Evolutionary conservation across 495 filamentous ascomycete species (phyloP), one percentile per base, ranked within the genome.

Genomic region (Neurospora sp.): DNA sequence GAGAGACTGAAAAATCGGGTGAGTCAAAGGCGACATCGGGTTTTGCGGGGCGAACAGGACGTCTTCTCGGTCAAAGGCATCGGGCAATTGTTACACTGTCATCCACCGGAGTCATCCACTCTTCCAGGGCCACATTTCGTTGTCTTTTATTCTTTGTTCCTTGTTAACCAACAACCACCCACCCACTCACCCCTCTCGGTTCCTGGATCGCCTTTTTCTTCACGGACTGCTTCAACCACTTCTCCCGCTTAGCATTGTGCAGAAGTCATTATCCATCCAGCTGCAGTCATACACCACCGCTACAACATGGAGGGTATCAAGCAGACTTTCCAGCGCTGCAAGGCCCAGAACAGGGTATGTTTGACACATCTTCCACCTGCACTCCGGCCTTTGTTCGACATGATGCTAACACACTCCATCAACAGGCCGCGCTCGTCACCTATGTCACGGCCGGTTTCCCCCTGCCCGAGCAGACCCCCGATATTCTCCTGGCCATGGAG

Each of bases 361-460:
- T 75, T 49, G 9, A n/a, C 41, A 44, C 6, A 20, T 35, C 41
- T n/a, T 27, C 38, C 73, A 20, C 38, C 77, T 71, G 83, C 75
- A 83, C 87, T 74, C 71, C 10, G 20, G 27, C 2, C 54, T 62
- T 62, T 35, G 54, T 62, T 62, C 49, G 12, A 62, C 54, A 4
- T 4, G 1, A 62, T 62, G 54, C 54, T 62, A 62, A 62, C 23
- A n/a, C 6, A 9, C 16, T 16, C 60, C 39, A 35, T 38, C n/a
- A 39, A 72, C 73, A 84, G 91, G 80, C 90, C 40, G 95, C 96
- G 69, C 86, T 99, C 70, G 93, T 99, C 72, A 94, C 95, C 40
- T 99, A 99, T 86, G 92, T 97, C 77, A 98, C 96, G 18, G 96
- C 95, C 70, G 96, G 96, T 39, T 99, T 92, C 79, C 96, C 96